Percentiles rank a stretch among this genome's conserved stretches.
Conservation (phyloP, 2,329 filamentous ascomycete genomes). For the Teratosphaeria viscida region DNA sequence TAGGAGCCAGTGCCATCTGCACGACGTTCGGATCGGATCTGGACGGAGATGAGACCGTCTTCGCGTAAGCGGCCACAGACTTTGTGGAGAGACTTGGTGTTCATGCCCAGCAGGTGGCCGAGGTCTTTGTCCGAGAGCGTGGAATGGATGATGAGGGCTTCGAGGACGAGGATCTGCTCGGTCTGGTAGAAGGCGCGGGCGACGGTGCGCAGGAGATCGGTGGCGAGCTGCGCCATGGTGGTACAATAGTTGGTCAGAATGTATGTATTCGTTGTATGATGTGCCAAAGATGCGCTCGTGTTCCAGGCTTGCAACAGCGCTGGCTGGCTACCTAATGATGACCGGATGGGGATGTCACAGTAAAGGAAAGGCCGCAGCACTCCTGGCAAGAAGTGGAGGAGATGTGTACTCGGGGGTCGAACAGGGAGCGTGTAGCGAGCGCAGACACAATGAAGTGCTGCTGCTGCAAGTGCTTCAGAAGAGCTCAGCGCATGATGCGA, state of each 20-base stretch:
- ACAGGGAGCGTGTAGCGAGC: not conserved
- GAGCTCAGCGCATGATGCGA: not conserved
- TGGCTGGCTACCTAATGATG: not conserved
- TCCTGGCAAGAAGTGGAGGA: no score
- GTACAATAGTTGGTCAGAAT: not conserved
- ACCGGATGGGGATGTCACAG: not conserved
- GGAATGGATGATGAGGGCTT: slow-evolving; percentile 65
- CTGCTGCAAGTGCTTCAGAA: slow-evolving; percentile 6
- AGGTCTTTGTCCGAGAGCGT: slow-evolving; percentile 79
- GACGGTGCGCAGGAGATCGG: slow-evolving; percentile 75
- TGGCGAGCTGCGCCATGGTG: slow-evolving; percentile 49
- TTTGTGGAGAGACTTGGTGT: slow-evolving; percentile 84
- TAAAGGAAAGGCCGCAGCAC: not conserved
- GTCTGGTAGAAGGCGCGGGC: slow-evolving; percentile 79
- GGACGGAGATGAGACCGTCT: slow-evolving; percentile 76
- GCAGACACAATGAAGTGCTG: slow-evolving; percentile 24
- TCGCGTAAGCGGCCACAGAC: slow-evolving; percentile 76
- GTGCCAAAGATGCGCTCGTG: not conserved
- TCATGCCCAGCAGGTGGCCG: slow-evolving; percentile 75
- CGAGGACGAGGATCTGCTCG: slow-evolving; percentile 70
- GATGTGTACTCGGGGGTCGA: not conserved
- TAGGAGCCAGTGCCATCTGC: slow-evolving; percentile 22
- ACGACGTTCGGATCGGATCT: slow-evolving; percentile 33
- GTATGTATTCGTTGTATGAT: not conserved
- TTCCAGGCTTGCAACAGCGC: not conserved